Percentiles rank a stretch among this genome's conserved stretches.
Conservation (phyloP, 2,329 filamentous ascomycete genomes). For the Neophaeococcomyces mojaviensis region DNA sequence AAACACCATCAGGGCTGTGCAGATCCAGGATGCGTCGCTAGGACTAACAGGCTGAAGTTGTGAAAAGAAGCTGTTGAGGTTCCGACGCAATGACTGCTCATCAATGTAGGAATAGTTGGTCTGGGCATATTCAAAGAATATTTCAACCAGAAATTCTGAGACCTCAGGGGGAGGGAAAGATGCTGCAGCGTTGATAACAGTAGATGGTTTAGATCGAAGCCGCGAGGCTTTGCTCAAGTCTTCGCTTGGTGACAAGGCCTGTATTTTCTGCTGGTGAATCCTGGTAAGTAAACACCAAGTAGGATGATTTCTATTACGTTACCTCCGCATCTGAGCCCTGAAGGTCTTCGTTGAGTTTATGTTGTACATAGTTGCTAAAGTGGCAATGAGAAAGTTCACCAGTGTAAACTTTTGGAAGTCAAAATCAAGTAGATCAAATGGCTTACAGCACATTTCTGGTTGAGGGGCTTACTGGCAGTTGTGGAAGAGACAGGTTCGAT, state of each 20-base stretch:
- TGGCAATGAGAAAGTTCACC: constrained; percentile 49
- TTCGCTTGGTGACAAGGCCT: neutral
- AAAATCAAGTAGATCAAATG: neutral
- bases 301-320: constrained; percentile 15
- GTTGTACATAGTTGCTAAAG: constrained; percentile 45
- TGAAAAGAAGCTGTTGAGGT: constrained; percentile 37
- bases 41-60: constrained; percentile 32
- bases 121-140: constrained; percentile 43
- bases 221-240: constrained; percentile 38
- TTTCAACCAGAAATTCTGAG: constrained; percentile 40
- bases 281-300: neutral
- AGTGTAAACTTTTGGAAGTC: constrained; percentile 30
- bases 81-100: constrained; percentile 35
- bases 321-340: constrained; percentile 30
- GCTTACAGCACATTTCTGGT: too few relatives aligned
- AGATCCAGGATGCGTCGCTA: constrained; percentile 37
- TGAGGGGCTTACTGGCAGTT: constrained; percentile 4
- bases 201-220: constrained; percentile 34
- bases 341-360: constrained; percentile 41
- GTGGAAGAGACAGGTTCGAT: neutral
- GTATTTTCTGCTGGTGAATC: neutral
- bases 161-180: constrained; percentile 42
- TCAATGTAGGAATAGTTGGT: constrained; percentile 46
- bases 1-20: constrained; percentile 42
- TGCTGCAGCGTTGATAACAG: constrained; percentile 28